Evolutionary conservation across 2,329 filamentous ascomycete species (phyloP).

Genomic region (Tolypocladium amazonense): DNA sequence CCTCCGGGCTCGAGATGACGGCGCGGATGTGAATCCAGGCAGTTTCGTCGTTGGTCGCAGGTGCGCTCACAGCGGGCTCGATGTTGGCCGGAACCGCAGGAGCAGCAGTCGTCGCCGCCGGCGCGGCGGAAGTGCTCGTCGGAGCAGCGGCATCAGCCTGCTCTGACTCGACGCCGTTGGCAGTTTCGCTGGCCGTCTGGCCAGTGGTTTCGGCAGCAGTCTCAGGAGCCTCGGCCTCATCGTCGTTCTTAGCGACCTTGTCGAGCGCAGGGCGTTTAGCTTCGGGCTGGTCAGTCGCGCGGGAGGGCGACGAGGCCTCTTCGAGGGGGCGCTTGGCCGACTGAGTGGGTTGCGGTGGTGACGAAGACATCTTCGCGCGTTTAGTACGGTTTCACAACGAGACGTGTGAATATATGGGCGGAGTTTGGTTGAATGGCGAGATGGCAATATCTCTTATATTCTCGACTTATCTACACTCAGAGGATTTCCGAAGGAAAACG

Average conservation of each 20-base stretch:
- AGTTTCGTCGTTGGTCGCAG: constrained; percentile 70
- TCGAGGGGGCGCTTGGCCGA: constrained; percentile 88
- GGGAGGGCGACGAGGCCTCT: constrained; percentile 90
- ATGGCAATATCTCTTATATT: constrained; percentile 23
- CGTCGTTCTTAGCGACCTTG: constrained; percentile 68
- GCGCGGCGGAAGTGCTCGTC: constrained; percentile 21
- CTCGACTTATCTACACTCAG: constrained; percentile 71
- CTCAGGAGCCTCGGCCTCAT: constrained; percentile 34
- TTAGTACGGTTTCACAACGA: constrained; percentile 1
- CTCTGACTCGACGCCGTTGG: constrained; percentile 37
- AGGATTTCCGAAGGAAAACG: constrained; percentile 83
- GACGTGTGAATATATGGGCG: not conserved
- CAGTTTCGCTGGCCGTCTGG: constrained; percentile 37
- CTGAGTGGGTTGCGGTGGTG: constrained; percentile 53
- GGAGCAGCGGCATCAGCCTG: constrained; percentile 11
- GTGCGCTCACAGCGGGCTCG: constrained; percentile 29
- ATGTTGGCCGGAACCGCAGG: constrained; percentile 16
- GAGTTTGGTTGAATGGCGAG: constrained; percentile 3
- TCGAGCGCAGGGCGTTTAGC: constrained; percentile 94
- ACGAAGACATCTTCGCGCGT: constrained; percentile 61
- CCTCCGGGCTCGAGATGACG: constrained; percentile 94
- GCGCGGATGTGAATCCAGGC: constrained; percentile 95
- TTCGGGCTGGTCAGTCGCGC: constrained; percentile 85
- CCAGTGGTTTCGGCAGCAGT: constrained; percentile 29
- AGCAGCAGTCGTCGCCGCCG: constrained; percentile 25